These are phyloP conservation scores for Xylaria sp. DNA, from an alignment of 2,329 filamentous ascomycete species.

Conservation along the genomic window DNA sequence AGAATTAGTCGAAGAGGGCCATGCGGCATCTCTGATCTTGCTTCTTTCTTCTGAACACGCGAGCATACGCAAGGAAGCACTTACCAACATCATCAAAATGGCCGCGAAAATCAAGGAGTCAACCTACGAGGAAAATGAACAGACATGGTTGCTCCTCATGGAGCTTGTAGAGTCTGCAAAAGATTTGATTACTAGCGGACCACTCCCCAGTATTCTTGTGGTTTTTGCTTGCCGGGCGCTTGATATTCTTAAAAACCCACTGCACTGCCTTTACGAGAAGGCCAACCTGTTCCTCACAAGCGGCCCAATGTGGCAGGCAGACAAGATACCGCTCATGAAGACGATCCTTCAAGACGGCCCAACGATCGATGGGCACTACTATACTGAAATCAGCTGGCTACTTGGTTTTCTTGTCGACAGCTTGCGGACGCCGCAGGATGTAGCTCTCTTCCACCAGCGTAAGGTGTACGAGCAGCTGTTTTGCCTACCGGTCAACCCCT, in stretches of 20 bases:
- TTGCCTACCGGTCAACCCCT: constrained; percentile 47
- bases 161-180: constrained; percentile 81
- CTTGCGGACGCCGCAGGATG: constrained; percentile 44
- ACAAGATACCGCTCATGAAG: constrained; percentile 76
- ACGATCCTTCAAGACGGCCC: constrained; percentile 66
- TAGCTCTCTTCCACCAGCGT: constrained; percentile 47
- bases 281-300: constrained; percentile 85
- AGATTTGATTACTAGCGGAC: constrained; percentile 60
- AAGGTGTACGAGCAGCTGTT: constrained; percentile 64
- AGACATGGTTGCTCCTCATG: constrained; percentile 80
- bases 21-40: constrained; percentile 74
- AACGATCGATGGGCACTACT: constrained; percentile 47
- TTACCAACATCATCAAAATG: constrained; percentile 74
- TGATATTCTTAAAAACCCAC: constrained; percentile 76
- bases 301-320: constrained; percentile 77
- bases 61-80: constrained; percentile 82
- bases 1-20: constrained; percentile 80
- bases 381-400: constrained; percentile 49
- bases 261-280: constrained; percentile 86
- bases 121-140: constrained; percentile 77
- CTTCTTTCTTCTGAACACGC: constrained; percentile 79
- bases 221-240: constrained; percentile 79
- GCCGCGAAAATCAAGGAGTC: constrained; percentile 72
- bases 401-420: constrained; percentile 47
- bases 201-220: constrained; percentile 78